These are phyloP conservation scores for Fusarium nygamai DNA, from an alignment of 2,329 filamentous ascomycete genomes.

Conservation along the genomic window DNA sequence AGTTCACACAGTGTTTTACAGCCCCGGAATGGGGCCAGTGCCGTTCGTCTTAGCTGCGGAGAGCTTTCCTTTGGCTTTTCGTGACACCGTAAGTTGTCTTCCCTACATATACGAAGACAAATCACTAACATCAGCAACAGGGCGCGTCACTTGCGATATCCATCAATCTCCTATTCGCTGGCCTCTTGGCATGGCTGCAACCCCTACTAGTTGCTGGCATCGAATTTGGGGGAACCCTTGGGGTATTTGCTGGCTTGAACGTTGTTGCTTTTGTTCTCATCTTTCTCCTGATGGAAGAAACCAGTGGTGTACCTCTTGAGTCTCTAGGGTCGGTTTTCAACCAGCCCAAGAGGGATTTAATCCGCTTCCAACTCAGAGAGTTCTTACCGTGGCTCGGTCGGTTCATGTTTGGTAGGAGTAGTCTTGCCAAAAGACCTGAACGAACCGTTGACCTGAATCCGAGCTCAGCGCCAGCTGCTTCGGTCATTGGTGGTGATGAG, in stretches of 20 bases:
- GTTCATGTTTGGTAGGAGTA: neutral
- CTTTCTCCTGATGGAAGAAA: neutral
- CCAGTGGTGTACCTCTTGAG: neutral
- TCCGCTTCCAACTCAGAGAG: neutral
- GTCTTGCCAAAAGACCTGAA: neutral
- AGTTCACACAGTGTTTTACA: neutral
- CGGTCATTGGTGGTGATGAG: neutral
- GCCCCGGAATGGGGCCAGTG: neutral
- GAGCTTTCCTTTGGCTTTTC: neutral
- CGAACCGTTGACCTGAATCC: neutral
- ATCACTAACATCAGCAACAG: neutral
- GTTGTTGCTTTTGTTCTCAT: neutral
- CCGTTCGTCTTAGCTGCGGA: neutral
- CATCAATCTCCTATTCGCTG: neutral
- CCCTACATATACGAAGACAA: accelerated
- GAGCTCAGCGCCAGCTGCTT: neutral
- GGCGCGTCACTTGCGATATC: neutral
- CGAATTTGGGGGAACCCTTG: neutral
- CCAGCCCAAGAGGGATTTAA: neutral
- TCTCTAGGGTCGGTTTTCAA: neutral
- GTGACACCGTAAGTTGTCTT: neutral
- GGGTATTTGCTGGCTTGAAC: neutral
- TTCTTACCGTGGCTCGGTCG: neutral
- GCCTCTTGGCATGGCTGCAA: neutral
- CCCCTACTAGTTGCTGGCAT: neutral